Evolutionary conservation across 2,329 filamentous ascomycete genomes (phyloP).

Genomic region (Helminthosporium solani): DNA sequence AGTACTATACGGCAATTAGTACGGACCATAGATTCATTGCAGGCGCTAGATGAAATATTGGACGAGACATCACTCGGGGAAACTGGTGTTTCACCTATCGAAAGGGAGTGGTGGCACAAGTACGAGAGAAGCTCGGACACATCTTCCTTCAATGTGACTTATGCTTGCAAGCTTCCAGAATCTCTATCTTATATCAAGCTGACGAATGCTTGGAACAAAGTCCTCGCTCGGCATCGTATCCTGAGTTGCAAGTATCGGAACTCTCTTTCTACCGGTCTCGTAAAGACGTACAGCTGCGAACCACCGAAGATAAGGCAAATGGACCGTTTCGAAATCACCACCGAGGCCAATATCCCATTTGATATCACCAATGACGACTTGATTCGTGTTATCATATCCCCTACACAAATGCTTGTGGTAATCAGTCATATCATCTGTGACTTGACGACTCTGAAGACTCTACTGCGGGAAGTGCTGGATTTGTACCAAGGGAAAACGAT

Average conservation of each 20-base stretch:
- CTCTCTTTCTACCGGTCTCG: neutral
- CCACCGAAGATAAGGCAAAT: neutral
- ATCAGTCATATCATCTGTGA: slow-evolving; percentile 7
- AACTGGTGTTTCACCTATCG: slow-evolving; percentile 16
- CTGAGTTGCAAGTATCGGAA: neutral
- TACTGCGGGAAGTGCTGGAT: neutral
- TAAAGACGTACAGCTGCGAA: neutral
- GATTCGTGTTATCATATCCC: neutral
- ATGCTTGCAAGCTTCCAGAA: neutral
- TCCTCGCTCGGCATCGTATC: neutral
- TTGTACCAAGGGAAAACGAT: neutral
- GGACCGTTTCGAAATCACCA: neutral
- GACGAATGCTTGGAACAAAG: neutral
- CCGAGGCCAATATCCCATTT: neutral
- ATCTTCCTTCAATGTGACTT: slow-evolving; percentile 4
- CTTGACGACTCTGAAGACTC: neutral
- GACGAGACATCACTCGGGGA: neutral
- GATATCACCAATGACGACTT: slow-evolving; percentile 1
- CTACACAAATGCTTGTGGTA: slow-evolving; percentile 1
- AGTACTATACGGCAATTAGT: neutral
- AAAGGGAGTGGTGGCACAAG: slow-evolving; percentile 18
- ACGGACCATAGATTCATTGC: neutral
- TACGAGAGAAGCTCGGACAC: neutral
- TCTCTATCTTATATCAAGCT: neutral
- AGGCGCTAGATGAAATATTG: neutral